A percentile compares a stretch with the other conserved stretches of the same genome.
phyloP scores from a whole-genome alignment of 2,329 filamentous ascomycete species.

The Magnaporthiopsis rhizophila region DNA sequence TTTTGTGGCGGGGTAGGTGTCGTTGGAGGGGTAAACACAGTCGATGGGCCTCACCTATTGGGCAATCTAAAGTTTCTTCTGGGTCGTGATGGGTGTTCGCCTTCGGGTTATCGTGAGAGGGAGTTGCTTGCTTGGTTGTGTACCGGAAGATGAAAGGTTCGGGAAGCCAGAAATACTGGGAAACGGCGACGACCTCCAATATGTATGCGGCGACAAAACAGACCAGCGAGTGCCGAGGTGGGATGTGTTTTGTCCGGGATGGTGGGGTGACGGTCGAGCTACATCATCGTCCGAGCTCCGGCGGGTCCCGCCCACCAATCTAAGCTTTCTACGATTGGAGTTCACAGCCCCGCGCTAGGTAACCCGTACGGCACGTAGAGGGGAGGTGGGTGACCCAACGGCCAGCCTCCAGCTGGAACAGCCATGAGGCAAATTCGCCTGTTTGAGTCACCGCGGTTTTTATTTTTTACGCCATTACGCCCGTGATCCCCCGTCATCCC shows the following conservation, averaged over 20 bases:
- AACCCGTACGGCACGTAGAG: no score
- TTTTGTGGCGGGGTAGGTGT: background rate
- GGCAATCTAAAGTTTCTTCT: background rate
- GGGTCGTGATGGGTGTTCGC: background rate
- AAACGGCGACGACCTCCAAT: background rate
- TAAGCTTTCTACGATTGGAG: background rate
- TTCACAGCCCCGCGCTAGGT: background rate
- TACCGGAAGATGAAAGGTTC: background rate
- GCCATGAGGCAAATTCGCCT: background rate
- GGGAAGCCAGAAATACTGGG: background rate
- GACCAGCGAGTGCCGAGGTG: background rate
- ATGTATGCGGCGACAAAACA: background rate
- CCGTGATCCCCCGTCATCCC: background rate
- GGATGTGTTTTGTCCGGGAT: background rate
- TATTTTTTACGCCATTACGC: background rate
- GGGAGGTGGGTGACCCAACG: background rate
- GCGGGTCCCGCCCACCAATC: background rate
- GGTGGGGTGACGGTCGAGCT: background rate
- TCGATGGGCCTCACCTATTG: background rate
- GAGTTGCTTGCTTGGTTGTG: background rate
- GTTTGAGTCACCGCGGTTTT: background rate
- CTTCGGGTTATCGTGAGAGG: background rate
- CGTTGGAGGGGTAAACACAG: background rate
- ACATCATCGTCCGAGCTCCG: background rate
- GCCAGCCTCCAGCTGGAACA: background rate